Evolutionary conservation across 2,329 filamentous ascomycete genomes (phyloP), one percentile per base, ranked within the genome.

Genomic region (Sclerotinia spermophila): DNA sequence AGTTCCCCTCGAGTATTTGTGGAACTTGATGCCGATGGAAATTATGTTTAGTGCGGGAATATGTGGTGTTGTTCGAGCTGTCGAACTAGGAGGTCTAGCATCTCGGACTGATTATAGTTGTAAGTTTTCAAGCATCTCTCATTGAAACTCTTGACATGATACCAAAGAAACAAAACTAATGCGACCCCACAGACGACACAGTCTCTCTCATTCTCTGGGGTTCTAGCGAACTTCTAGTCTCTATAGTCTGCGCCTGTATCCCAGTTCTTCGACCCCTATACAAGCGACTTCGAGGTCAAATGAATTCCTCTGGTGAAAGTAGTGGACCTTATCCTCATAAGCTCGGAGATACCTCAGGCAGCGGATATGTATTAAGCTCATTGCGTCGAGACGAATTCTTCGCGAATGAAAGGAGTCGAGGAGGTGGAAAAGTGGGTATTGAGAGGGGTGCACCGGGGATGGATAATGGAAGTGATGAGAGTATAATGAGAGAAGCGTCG

Each of bases 391-490:
- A 68, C 24, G 42, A 68, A 19, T 68, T 68, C 11, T 24, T 24
- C 2, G 53, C 53, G 27, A 56, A 35, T 15, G 33, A 61, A 60
- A 53, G 56, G 33, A 35, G 8, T 11, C 24, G n/a, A 10, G 38
- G 17, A 17, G 38, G 15, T 21, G 40, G 15, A 40, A 44, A 21
- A 13, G 67, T 24, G 3, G 56, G 51, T 51, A 42, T 8, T 44
- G 56, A 68, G 42, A 27, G 55, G 30, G 17, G 35, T 61, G 44
- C n/a, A 1, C 5, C 15, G 15, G 55, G 67, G 6, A 42, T 68
- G 67, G 55, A 68, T 42, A 68, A 68, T 51, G 67, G 42, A 11
- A 68, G 55, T 51, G 56, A 68, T 53, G 67, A 68, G 44, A 61
- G 67, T 38, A 61, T 68, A 40, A 40, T 68, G 44, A 48, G 56